Percentiles rank a stretch among this genome's conserved stretches.
phyloP scores from a whole-genome alignment of 306 rosid genomes.

The Echinosophora koreensis region DNA sequence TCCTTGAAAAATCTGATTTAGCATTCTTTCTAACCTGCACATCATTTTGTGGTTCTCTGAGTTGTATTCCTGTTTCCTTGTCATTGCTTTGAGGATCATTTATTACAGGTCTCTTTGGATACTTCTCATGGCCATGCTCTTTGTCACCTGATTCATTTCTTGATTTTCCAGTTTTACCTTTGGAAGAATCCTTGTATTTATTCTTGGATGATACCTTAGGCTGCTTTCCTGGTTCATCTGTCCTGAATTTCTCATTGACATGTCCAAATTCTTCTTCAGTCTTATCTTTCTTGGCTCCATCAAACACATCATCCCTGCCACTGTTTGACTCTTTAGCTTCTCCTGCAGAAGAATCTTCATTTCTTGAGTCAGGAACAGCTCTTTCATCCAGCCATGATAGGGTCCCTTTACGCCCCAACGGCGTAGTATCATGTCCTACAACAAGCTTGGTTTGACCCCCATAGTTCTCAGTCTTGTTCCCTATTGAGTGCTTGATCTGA shows the following conservation, averaged over 20 bases:
- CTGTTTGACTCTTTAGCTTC: conserved; percentile 19
- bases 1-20: conserved; percentile 25
- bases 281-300: conserved; percentile 24
- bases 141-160: conserved; percentile 17
- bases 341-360: conserved; percentile 37
- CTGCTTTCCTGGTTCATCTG: conserved; percentile 35
- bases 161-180: conserved; percentile 30
- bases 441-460: conserved; percentile 8
- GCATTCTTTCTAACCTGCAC: conserved; percentile 31
- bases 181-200: neutral
- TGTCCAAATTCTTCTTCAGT: conserved; percentile 23
- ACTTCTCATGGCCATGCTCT: conserved; percentile 18
- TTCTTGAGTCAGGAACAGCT: conserved; percentile 34
- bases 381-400: conserved; percentile 22
- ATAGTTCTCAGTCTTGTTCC: conserved; percentile 20
- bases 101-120: neutral
- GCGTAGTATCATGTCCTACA: conserved; percentile 18
- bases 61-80: conserved; percentile 25
- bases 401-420: conserved; percentile 52
- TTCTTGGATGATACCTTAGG: conserved; percentile 5
- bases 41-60: conserved; percentile 4
- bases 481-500: conserved; percentile 47
- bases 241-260: neutral
- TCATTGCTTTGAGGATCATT: neutral
- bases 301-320: conserved; percentile 30